phyloP scores from a whole-genome alignment of 371 early-diverging fungal species.

The Coemansia sp. region DNA sequence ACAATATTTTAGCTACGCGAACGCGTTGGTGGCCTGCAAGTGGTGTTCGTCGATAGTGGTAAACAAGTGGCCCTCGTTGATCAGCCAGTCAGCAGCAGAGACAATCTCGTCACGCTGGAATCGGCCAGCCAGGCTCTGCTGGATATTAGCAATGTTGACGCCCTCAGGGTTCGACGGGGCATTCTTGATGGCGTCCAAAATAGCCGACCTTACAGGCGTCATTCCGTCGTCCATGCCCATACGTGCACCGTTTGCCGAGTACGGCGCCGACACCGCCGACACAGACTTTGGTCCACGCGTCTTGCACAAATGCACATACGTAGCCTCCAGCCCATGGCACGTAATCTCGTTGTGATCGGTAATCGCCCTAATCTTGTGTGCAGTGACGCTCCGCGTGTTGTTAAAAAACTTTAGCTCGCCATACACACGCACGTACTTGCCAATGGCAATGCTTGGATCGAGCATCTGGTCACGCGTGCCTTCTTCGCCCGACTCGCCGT shows the following conservation, averaged over 20 bases:
- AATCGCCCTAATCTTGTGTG: slow-evolving; percentile 61
- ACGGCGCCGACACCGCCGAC: slow-evolving; percentile 8
- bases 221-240: slow-evolving; percentile 17
- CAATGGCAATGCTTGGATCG: slow-evolving; percentile 30
- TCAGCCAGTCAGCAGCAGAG: slow-evolving; percentile 55
- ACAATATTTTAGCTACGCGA: background rate
- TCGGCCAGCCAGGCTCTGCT: slow-evolving; percentile 47
- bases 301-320: slow-evolving; percentile 60
- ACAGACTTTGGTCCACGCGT: slow-evolving; percentile 46
- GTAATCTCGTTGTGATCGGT: slow-evolving; percentile 73
- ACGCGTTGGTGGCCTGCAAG: slow-evolving; percentile 50
- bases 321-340: slow-evolving; percentile 66
- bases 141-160: slow-evolving; percentile 49
- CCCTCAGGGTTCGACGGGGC: slow-evolving; percentile 14
- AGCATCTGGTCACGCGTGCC: slow-evolving; percentile 9
- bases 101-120: slow-evolving; percentile 50
- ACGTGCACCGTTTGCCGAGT: background rate
- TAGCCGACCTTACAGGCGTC: slow-evolving; percentile 22
- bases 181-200: slow-evolving; percentile 24
- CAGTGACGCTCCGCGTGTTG: slow-evolving; percentile 55
- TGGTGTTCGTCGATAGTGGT: slow-evolving; percentile 65
- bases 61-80: slow-evolving; percentile 65
- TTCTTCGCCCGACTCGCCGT: slow-evolving; percentile 43
- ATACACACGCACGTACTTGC: slow-evolving; percentile 65
- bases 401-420: slow-evolving; percentile 67